Evolutionary conservation across 352 stramenopile species (phyloP), one percentile per base, ranked within the genome.

Genomic region (Phytophthora hybrid): DNA sequence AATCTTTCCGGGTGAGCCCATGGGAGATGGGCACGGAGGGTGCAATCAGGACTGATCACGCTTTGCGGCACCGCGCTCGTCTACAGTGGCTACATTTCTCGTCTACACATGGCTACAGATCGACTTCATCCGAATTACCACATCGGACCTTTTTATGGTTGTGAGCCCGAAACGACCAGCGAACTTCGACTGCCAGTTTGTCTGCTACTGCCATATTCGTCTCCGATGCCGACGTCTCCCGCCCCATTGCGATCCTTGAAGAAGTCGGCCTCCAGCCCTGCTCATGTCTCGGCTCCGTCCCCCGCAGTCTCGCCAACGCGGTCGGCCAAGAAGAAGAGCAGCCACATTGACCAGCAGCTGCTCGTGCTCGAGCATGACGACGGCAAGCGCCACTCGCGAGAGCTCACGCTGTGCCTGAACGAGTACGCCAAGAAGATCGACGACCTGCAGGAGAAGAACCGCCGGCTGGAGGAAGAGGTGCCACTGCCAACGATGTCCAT

Each of bases 361-460:
- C 73, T 92, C 29, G 67, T 76, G 44, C 79, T 95, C 10, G 85
- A 92, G 68, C 84, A 84, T 18, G 87, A 94, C 37, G 86, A 93
- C 41, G 87, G 86, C 59, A 91, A 91, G 60, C 86, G 87, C 62
- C 89, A 96, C 59, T 77, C 84, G n/a, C 78, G 81, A 14, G 74
- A 93, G 59, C 68, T 94, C 13, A 89, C 84, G 8, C 73, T 81
- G 26, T 92, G 80, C 54, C 61, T 96, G 31, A 77, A 86, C 6
- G 85, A 92, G 32, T 93, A 94, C 62, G 79, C 79, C 26, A 93
- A 93, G 73, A 90, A 93, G 61, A 89, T 96, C 21, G 84, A 91
- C 16, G 80, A 89, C 6, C 62, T 96, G 23, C 83, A 94, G 37
- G 83, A 85, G 69, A 94, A 92, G 64, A 96, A 96, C 63, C 78